These are phyloP conservation scores for Trichocladium uniseriatum DNA, from an alignment of 495 filamentous ascomycete species.

Conservation along the genomic window DNA sequence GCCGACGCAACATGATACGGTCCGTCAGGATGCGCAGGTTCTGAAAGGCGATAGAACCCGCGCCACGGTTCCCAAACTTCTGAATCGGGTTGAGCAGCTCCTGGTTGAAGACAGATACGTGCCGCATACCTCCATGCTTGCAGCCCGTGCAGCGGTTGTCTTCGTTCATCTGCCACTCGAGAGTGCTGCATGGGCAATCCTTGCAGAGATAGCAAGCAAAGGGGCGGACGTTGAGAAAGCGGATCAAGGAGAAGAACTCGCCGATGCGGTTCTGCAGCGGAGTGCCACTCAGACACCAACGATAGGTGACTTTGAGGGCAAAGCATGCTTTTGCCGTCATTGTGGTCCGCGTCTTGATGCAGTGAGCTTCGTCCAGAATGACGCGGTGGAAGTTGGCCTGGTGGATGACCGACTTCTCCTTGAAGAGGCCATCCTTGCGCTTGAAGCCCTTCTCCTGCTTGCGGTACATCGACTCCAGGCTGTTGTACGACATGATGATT, in stretches of 20 bases:
- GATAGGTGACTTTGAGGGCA: conserved; percentile 73
- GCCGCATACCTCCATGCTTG: conserved; percentile 59
- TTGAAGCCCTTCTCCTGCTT: conserved; percentile 88
- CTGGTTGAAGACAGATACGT: conserved; percentile 93
- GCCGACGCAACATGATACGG: conserved; percentile 85
- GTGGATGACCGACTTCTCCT: conserved; percentile 80
- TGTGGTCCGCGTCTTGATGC: conserved; percentile 84
- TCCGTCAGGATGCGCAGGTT: conserved; percentile 82
- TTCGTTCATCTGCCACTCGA: conserved; percentile 74
- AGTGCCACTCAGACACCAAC: conserved; percentile 92
- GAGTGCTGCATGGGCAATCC: conserved; percentile 61
- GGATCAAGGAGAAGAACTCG: conserved; percentile 89
- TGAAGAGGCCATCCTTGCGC: conserved; percentile 58
- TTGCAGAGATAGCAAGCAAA: conserved; percentile 93
- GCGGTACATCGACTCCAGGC: conserved; percentile 80
- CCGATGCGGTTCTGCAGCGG: conserved; percentile 95
- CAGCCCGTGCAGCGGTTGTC: conserved; percentile 60
- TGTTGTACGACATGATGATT: conserved; percentile 94
- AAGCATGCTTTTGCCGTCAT: conserved; percentile 91
- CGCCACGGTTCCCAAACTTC: conserved; percentile 40
- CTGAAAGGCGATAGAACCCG: conserved; percentile 55
- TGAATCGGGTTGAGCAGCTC: conserved; percentile 80
- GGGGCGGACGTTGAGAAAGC: conserved; percentile 77
- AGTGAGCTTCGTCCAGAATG: conserved; percentile 93
- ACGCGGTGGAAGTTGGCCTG: conserved; percentile 79